Conservation (phyloP, 257 asterid genomes). For the Nicotiana tabacum region DNA sequence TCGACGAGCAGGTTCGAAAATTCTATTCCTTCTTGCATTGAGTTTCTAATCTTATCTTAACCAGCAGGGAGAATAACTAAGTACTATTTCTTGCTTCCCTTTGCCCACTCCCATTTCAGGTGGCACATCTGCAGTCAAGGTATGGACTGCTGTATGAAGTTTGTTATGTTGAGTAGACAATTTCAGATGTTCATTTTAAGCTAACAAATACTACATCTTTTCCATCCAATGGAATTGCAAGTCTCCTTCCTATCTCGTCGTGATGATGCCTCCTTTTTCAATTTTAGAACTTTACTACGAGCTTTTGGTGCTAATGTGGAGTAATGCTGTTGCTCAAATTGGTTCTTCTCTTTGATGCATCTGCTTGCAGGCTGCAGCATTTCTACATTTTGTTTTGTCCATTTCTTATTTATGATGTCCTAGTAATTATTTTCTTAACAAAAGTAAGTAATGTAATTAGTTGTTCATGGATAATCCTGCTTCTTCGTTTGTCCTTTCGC, state of each 20-base stretch:
- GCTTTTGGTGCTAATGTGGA: not conserved
- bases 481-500: too few species aligned
- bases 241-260: not conserved
- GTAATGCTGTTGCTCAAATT: not conserved
- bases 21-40: not conserved
- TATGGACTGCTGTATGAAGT: slow-evolving; percentile 51
- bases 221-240: not conserved
- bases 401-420: not conserved
- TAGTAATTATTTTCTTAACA: not conserved
- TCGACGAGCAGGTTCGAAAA: slow-evolving; percentile 59
- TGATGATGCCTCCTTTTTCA: not conserved
- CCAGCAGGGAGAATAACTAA: not conserved
- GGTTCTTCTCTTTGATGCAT: not conserved
- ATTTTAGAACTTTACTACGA: not conserved
- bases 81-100: not conserved
- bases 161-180: slow-evolving; percentile 6
- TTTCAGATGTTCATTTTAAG: not conserved
- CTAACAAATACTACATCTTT: not conserved
- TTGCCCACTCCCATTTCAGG: slow-evolving; percentile 31
- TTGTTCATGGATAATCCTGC: not conserved
- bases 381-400: not conserved
- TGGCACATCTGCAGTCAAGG: slow-evolving; percentile 67
- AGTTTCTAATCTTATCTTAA: not conserved
- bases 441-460: not conserved
- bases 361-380: not conserved